Percentiles rank a stretch among this genome's conserved stretches.
Conservation (phyloP, 1,284 basidiomycete species). For the Apiotrichum mycotoxinovorans region DNA sequence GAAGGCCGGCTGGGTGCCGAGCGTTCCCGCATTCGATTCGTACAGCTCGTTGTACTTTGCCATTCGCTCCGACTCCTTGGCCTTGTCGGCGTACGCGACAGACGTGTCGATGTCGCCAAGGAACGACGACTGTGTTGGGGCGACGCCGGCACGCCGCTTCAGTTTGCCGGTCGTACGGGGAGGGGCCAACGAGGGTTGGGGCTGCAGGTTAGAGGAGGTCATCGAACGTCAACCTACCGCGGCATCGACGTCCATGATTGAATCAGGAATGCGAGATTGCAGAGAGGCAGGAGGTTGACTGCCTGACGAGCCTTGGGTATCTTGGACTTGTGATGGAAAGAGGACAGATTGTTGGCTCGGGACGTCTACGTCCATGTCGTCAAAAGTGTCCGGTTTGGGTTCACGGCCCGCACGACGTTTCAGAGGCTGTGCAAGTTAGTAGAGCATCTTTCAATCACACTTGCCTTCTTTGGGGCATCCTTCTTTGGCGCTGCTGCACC, state of each 20-base stretch:
- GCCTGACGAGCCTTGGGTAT: slow-evolving; percentile 10
- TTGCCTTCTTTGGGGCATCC: background rate
- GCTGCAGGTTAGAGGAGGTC: background rate
- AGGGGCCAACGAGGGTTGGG: background rate
- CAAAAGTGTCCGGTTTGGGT: slow-evolving; percentile 20
- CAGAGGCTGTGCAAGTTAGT: slow-evolving; percentile 18
- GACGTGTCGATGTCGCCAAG: slow-evolving; percentile 20
- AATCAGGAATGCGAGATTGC: slow-evolving; percentile 13
- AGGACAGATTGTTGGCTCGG: background rate
- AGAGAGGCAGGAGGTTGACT: background rate
- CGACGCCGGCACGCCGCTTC: slow-evolving; percentile 24
- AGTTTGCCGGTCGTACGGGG: slow-evolving; percentile 7
- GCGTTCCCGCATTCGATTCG: slow-evolving; percentile 30
- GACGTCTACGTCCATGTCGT: slow-evolving; percentile 5
- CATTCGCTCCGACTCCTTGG: slow-evolving; percentile 28
- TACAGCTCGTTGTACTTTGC: slow-evolving; percentile 37
- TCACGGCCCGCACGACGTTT: slow-evolving; percentile 28
- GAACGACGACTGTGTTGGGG: slow-evolving; percentile 14
- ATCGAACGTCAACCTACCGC: background rate
- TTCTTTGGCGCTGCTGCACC: background rate
- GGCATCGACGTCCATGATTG: slow-evolving; percentile 19
- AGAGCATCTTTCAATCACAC: background rate
- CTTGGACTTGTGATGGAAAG: slow-evolving; percentile 5
- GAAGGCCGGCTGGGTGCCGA: slow-evolving; percentile 12
- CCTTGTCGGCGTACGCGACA: slow-evolving; percentile 21